Evolutionary conservation across 768 basidiomycete genomes (phyloP), one percentile per base, ranked within the genome.

Genomic region (Trametes meyenii): DNA sequence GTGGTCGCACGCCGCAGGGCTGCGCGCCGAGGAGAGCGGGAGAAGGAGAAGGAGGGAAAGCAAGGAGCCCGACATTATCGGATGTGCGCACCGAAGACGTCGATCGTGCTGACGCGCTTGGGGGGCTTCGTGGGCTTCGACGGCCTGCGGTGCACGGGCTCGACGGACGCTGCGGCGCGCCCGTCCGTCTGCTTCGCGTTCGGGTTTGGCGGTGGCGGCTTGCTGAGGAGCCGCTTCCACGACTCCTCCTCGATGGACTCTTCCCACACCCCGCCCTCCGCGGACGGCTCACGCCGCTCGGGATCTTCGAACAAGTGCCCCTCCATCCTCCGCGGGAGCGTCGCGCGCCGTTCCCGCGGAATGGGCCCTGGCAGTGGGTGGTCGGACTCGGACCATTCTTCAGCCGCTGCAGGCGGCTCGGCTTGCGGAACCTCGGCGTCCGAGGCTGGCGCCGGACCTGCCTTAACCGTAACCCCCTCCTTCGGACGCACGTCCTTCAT

Each of bases 221-320:
- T 43, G 23, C 36, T 23, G 38, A 57, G 55, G n/a, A 63, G 48
- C 46, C 55, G 56, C 39, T 60, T 52, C 65, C 54, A 63, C 29
- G 61, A 55, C 33, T 60, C 50, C 48, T 36, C 48, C 1, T 51
- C 51, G 40, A 63, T 51, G 55, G 50, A 61, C 26, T 66, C 65
- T 51, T 62, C 65, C 64, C 64, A 62, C 12, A 66, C 64, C 19
- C 65, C 53, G 36, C 58, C 64, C 14, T 54, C 61, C 16, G 50
- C 45, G 45, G 36, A 40, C 29, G 54, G 43, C 19, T 38, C 12
- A 2, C 45, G 43, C 16, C 35, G 29, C 26, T 50, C 51, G 17
- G 35, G 35, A 33, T 58, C 36, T 12, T 58, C 55, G 55, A 58
- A 62, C 17, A 62, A 40, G 38, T 63, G 61, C 48, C 49, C 55